Percentiles rank a stretch among this genome's conserved stretches.
phyloP scores from a whole-genome alignment of 2,329 filamentous ascomycete genomes.

The Neopestalotiopsis sp. region DNA sequence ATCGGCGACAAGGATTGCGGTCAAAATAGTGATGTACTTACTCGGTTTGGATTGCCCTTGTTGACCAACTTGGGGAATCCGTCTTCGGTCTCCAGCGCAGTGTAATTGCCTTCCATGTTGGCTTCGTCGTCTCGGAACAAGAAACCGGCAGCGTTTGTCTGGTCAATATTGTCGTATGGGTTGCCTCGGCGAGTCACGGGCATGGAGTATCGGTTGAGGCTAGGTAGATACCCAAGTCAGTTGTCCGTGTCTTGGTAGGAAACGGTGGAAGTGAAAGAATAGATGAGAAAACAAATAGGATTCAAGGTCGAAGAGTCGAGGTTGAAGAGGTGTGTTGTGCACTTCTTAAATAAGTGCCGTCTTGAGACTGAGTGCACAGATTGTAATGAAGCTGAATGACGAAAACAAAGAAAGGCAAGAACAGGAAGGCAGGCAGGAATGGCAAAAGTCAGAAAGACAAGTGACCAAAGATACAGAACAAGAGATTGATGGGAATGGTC shows the following conservation, averaged over 20 bases:
- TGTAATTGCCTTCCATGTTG: slow-evolving; percentile 66
- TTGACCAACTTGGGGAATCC: slow-evolving; percentile 84
- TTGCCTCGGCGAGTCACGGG: slow-evolving; percentile 78
- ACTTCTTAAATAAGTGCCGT: no score
- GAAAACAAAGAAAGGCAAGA: neutral
- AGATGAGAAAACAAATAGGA: neutral
- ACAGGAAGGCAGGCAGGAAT: neutral
- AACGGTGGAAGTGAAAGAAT: neutral
- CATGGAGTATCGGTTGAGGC: slow-evolving; percentile 91
- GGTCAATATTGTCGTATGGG: slow-evolving; percentile 71
- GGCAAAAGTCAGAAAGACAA: no score
- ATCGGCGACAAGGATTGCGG: neutral
- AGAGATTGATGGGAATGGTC: neutral
- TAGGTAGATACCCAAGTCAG: slow-evolving; percentile 41
- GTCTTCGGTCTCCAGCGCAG: slow-evolving; percentile 78
- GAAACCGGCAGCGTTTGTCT: slow-evolving; percentile 84
- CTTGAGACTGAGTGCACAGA: no score
- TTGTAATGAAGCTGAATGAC: no score
- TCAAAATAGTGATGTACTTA: slow-evolving; percentile 38
- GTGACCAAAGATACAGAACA: neutral
- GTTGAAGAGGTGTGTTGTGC: neutral
- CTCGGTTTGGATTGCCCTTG: slow-evolving; percentile 51
- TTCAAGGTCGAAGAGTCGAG: neutral
- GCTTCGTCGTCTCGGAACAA: slow-evolving; percentile 81
- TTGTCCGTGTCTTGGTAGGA: neutral